These are phyloP conservation scores for Fusarium sp. DNA, from an alignment of 2,329 filamentous ascomycete genomes.

Conservation along the genomic window DNA sequence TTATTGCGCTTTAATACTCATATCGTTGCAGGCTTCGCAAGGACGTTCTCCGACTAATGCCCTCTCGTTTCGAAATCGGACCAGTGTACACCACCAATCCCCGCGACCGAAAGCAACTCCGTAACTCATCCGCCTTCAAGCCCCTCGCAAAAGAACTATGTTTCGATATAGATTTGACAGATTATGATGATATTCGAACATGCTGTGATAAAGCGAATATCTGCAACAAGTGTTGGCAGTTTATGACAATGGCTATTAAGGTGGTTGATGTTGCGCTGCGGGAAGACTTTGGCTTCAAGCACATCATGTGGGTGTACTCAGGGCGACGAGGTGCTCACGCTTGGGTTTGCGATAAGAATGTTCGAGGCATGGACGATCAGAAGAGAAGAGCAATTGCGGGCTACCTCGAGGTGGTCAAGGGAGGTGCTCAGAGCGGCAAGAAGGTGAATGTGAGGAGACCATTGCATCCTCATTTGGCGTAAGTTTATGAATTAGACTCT, in stretches of 20 bases:
- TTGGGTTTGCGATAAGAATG: conserved; percentile 95
- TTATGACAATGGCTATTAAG: conserved; percentile 98
- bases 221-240: conserved; percentile 93
- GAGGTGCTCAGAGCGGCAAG: conserved; percentile 86
- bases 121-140: conserved; percentile 83
- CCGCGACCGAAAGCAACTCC: conserved; percentile 88
- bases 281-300: conserved; percentile 95
- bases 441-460: conserved; percentile 86
- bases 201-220: conserved; percentile 96
- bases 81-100: conserved; percentile 97
- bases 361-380: conserved; percentile 85
- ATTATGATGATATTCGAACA: conserved; percentile 96
- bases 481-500: conserved; percentile 46
- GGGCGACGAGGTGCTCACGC: conserved; percentile 96
- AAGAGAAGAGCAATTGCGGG: conserved; percentile 86
- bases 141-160: conserved; percentile 94
- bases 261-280: conserved; percentile 87
- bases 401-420: conserved; percentile 91
- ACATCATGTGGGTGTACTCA: conserved; percentile 99
- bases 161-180: conserved; percentile 99
- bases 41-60: conserved; percentile 88
- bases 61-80: conserved; percentile 96
- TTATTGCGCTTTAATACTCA: not conserved
- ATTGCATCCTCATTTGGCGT: conserved; percentile 88
- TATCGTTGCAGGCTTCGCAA: conserved; percentile 76